phyloP scores from a whole-genome alignment of 345 rosid species.

The Citrus australasica region DNA sequence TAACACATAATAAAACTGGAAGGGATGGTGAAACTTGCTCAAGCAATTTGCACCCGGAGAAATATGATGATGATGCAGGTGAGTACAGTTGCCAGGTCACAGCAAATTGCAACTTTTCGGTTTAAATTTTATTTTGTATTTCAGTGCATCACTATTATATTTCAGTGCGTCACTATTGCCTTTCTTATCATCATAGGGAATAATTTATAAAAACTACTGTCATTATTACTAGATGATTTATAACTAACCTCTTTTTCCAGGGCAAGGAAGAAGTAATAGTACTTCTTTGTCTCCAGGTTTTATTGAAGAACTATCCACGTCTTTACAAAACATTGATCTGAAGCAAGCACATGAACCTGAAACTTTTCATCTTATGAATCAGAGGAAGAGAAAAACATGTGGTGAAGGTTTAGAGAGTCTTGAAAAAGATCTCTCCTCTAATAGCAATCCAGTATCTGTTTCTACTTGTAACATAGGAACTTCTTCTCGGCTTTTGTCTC shows the following conservation, averaged over 20 bases:
- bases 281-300: slow-evolving; percentile 13
- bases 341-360: slow-evolving; percentile 19
- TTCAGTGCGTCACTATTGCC: background rate
- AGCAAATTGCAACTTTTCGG: background rate
- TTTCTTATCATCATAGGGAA: background rate
- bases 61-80: slow-evolving; percentile 29
- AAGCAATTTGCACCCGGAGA: background rate
- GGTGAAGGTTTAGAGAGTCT: slow-evolving; percentile 11
- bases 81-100: slow-evolving; percentile 1
- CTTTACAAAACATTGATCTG: slow-evolving; percentile 8
- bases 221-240: slow-evolving; percentile 6
- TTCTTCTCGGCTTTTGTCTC: slow-evolving; percentile 20
- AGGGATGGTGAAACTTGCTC: slow-evolving; percentile 20
- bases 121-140: background rate
- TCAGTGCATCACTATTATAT: background rate
- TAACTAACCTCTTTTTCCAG: slow-evolving; percentile 13
- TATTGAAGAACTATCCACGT: background rate
- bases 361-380: slow-evolving; percentile 10
- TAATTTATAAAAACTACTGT: background rate
- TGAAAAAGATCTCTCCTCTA: background rate
- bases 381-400: slow-evolving; percentile 7
- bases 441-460: slow-evolving; percentile 11
- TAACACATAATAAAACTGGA: slow-evolving; percentile 6
- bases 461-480: background rate
- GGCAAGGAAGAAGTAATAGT: slow-evolving; percentile 9